Conservation (phyloP, 2,329 filamentous ascomycete species). For the Rachicladosporium sp. region DNA sequence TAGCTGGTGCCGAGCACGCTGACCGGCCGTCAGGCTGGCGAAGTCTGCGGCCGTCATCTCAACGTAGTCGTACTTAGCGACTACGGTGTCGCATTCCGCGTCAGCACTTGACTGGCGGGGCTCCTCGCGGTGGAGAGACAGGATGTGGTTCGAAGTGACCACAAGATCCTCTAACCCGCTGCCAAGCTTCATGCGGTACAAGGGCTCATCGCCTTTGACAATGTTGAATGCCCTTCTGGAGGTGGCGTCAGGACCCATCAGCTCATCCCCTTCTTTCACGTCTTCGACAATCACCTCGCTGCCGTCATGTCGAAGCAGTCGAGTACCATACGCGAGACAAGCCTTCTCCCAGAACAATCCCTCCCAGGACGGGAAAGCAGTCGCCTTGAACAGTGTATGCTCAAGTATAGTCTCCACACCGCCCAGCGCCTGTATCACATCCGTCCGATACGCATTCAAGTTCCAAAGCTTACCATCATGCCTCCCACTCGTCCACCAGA, state of each 20-base stretch:
- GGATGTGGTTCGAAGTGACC: constrained; percentile 34
- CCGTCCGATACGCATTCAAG: constrained; percentile 85
- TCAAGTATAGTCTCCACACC: constrained; percentile 97
- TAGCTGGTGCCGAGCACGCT: no score
- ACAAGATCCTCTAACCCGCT: constrained; percentile 34
- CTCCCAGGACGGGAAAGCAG: constrained; percentile 92
- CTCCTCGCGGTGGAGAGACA: no score
- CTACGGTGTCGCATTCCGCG: no score
- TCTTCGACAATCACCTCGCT: constrained; percentile 35
- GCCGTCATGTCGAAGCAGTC: constrained; percentile 33
- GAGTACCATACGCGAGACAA: constrained; percentile 25
- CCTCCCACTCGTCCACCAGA: constrained; percentile 97
- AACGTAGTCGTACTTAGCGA: no score
- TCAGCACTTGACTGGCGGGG: no score
- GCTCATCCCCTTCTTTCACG: constrained; percentile 33
- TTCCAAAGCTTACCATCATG: constrained; percentile 98
- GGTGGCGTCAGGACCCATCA: no score
- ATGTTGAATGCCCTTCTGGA: no score
- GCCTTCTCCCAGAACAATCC: constrained; percentile 66
- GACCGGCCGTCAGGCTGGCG: neutral
- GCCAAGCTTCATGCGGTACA: constrained; percentile 37
- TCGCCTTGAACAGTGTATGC: constrained; percentile 91
- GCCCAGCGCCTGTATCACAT: constrained; percentile 90
- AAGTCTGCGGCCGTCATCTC: no score
- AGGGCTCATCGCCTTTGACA: constrained; percentile 30